Evolutionary conservation across 306 rosid species (phyloP).

Genomic region (Lablab purpureus): DNA sequence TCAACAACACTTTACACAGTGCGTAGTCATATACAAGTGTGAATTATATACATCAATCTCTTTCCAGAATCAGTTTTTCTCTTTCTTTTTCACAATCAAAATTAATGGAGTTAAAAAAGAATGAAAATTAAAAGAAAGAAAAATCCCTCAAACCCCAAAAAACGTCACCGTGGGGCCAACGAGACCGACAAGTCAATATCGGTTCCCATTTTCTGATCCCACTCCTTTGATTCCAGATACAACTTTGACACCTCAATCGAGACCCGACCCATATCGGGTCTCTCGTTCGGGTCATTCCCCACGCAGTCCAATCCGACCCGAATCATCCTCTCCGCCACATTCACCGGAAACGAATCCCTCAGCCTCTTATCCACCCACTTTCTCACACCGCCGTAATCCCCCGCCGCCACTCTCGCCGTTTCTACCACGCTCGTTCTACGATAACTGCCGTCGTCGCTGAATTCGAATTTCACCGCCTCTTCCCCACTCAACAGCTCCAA

Average conservation of each 20-base stretch:
- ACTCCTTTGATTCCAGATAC: slow-evolving; percentile 72
- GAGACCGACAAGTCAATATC: slow-evolving; percentile 66
- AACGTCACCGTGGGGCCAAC: slow-evolving; percentile 68
- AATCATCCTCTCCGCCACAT: slow-evolving; percentile 76
- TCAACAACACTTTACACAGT: background rate
- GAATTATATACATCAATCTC: background rate
- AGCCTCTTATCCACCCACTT: slow-evolving; percentile 82
- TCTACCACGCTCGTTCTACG: slow-evolving; percentile 74
- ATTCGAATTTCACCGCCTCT: slow-evolving; percentile 66
- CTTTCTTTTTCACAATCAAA: background rate
- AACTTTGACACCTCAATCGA: slow-evolving; percentile 66
- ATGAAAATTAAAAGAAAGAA: background rate
- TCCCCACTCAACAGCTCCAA: slow-evolving; percentile 85
- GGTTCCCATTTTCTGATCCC: slow-evolving; percentile 70
- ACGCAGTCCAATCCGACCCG: slow-evolving; percentile 73
- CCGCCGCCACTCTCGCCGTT: slow-evolving; percentile 67
- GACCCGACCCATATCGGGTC: slow-evolving; percentile 84
- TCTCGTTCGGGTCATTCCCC: slow-evolving; percentile 62
- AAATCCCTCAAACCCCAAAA: background rate
- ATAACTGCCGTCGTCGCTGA: slow-evolving; percentile 56
- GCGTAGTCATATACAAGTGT: background rate
- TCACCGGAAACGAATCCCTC: slow-evolving; percentile 86
- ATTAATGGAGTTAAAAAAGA: background rate
- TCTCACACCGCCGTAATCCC: slow-evolving; percentile 58
- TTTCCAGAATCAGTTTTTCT: background rate